Evolutionary conservation across 176 grass and related monocot species (phyloP), one percentile per base, ranked within the genome.

Genomic region (Phoenix dactylifera): DNA sequence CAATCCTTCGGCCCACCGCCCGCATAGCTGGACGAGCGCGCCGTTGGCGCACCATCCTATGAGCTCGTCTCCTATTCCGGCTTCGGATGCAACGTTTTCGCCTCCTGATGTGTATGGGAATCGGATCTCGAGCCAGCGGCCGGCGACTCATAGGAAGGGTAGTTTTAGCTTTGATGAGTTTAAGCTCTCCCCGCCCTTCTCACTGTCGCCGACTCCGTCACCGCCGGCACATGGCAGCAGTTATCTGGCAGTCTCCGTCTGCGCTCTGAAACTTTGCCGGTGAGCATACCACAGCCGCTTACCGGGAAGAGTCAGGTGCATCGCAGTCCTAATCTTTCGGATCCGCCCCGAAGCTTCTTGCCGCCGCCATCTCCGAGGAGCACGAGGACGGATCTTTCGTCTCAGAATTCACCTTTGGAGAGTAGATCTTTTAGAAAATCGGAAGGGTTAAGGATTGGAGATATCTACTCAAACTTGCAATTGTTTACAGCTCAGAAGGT

Each of bases 281-380:
- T 97, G 62, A 76, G 72, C 59, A 97, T 97, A 69, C 84, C 84
- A 2, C 74, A 79, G 48, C 30, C 24, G 2, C 69, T 16, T 0
- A 72, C 52, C 1, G 73, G 77, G 65, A 96, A 82, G 57, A 81
- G 53, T 55, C 83, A 79, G 3, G 65, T 62, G 44, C 65, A 77
- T 48, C 81, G 72, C 30, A 68, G 48, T 49, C 81, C 69, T 5
- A 87, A 51, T 48, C 64, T 73, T 51, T 72, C 87, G 0, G 93
- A 98, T 59, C 87, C 93, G 16, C 75, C 35, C 44, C 84, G 71
- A 51, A 81, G 65, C 10, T 80, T 83, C 66, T 82, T 91, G 52
- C 93, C 84, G 50, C 93, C 93, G 0, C 81, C 69, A 15, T 91
- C 84, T 4, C 87, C 93, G 0, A 87, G 78, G 65, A 97, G 80